Conservation (phyloP, 2,329 filamentous ascomycete species). For the Pseudopithomyces maydicus region DNA sequence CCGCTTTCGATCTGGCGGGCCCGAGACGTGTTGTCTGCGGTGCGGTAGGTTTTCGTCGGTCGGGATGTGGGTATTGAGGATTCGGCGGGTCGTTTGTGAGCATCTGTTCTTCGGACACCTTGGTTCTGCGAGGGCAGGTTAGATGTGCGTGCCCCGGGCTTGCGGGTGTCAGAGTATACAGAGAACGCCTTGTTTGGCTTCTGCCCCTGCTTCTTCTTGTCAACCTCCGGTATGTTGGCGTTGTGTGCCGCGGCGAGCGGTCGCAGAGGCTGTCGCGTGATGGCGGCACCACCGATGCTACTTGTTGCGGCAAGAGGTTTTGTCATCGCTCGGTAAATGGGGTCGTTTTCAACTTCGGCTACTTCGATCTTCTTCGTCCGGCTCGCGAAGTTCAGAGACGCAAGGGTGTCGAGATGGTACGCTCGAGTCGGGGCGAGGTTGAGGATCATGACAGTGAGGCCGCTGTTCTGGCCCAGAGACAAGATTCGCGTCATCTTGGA, state of each 20-base stretch:
- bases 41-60: constrained; percentile 46
- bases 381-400: constrained; percentile 92
- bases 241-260: constrained; percentile 79
- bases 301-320: constrained; percentile 44
- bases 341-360: constrained; percentile 92
- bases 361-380: constrained; percentile 96
- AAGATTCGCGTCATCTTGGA: constrained; percentile 97
- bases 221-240: constrained; percentile 64
- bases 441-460: constrained; percentile 94
- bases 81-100: constrained; percentile 52
- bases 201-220: constrained; percentile 57
- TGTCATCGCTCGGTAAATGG: constrained; percentile 66
- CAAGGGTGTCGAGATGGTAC: constrained; percentile 92
- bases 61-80: constrained; percentile 43
- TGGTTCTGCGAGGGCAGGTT: constrained; percentile 40
- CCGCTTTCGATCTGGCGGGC: constrained; percentile 33
- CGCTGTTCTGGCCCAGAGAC: constrained; percentile 90
- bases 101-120: constrained; percentile 43
- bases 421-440: constrained; percentile 90
- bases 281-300: constrained; percentile 42
- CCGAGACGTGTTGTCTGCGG: constrained; percentile 41
- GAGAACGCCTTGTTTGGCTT: constrained; percentile 84
- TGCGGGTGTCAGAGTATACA: constrained; percentile 74
- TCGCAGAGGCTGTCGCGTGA: constrained; percentile 75
- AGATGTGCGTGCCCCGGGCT: constrained; percentile 32